Conservation (phyloP, 2,329 filamentous ascomycete species). For the Beauveria sp. region DNA sequence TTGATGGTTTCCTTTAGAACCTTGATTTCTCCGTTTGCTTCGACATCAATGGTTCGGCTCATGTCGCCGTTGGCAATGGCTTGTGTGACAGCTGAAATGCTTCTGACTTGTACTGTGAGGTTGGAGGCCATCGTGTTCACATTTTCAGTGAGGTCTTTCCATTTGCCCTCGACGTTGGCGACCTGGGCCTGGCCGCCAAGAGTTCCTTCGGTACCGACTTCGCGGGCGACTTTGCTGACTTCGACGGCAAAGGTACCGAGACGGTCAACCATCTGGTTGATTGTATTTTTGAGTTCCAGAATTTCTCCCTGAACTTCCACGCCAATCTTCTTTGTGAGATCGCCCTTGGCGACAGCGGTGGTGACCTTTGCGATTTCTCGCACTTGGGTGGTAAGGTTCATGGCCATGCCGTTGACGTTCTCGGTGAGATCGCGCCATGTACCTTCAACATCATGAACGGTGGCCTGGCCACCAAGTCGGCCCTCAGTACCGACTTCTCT, state of each 20-base stretch:
- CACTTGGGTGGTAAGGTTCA: slow-evolving; percentile 95
- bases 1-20: slow-evolving; percentile 95
- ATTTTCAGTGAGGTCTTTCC: slow-evolving; percentile 92
- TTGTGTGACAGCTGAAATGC: slow-evolving; percentile 89
- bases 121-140: slow-evolving; percentile 72
- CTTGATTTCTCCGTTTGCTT: slow-evolving; percentile 90
- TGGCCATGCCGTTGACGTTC: slow-evolving; percentile 97
- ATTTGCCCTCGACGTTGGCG: slow-evolving; percentile 93
- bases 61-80: slow-evolving; percentile 94
- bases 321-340: slow-evolving; percentile 92
- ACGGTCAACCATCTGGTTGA: slow-evolving; percentile 98
- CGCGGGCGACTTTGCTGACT: slow-evolving; percentile 88
- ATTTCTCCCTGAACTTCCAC: slow-evolving; percentile 94
- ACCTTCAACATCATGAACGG: slow-evolving; percentile 90
- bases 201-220: slow-evolving; percentile 93
- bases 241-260: slow-evolving; percentile 93
- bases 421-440: slow-evolving; percentile 96
- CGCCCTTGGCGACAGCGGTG: slow-evolving; percentile 87
- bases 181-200: slow-evolving; percentile 90
- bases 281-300: slow-evolving; percentile 88
- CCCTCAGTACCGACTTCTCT: slow-evolving; percentile 96
- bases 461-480: slow-evolving; percentile 86
- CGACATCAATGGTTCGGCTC: slow-evolving; percentile 91
- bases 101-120: slow-evolving; percentile 60
- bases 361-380: slow-evolving; percentile 96